Base-by-base conservation (phyloP, 768 basidiomycete species). In the Russula virescens region DNA sequence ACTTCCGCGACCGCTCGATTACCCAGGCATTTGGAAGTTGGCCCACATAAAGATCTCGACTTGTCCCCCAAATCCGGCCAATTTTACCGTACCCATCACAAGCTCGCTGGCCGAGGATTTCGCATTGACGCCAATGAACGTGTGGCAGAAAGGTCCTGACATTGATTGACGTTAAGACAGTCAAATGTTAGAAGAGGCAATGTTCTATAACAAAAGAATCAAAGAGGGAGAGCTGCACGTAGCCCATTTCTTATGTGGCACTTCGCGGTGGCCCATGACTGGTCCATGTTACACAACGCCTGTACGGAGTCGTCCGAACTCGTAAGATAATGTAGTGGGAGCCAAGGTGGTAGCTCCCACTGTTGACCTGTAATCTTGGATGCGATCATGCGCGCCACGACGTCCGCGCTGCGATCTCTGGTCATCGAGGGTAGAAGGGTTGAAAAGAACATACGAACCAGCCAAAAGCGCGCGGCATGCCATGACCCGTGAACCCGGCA, bases 401-500 rank as follows among this genome's bases (percentile, higher is more conserved):
- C 82, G 69, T 90, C 83, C 19, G 84, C 88, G 61, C 88, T 88
- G 65, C 23, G 51, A 43, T 31, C 18, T 42, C 38, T n/a, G 19
- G 38, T 61, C n/a, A 28, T 48, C 51, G 31, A 13, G 16, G 28
- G 48, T 23, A n/a, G 19, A 45, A 49, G 31, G 25, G 26, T n/a
- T 28, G 14, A 23, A 42, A 18, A 55, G 45, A 13, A 59, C 11
- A 35, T 58, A 61, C 80, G 47, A 67, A 87, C 89, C 88, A 89
- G 34, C 81, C 83, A 71, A 80, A 90, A 0, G 86, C 83, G 5
- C 87, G 82, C 5, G 89, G 83, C 88, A 92, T 91, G 0, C 90
- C 91, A 65, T 91, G 90, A 1, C 90, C 90, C 0, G 82, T 78
- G 67, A 83, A 91, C 3, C 89, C 90, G 0, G 85, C 89, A 8